These are phyloP conservation scores for Cystobasidium sp. DNA, from an alignment of 1,284 basidiomycete species.

Conservation along the genomic window DNA sequence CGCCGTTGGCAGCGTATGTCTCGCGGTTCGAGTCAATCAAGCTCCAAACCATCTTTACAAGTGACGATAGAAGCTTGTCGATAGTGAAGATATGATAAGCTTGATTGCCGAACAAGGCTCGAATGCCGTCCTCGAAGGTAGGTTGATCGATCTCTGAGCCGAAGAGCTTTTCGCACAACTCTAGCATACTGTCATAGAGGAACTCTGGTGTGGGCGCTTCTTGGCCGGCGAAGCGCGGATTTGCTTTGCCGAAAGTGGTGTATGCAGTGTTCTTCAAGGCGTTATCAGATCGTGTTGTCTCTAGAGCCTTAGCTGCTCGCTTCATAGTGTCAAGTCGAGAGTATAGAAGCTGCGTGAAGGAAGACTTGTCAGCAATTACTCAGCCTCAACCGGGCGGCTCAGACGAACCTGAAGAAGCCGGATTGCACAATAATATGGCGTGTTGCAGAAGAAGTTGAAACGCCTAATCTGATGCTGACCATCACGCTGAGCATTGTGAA, in stretches of 20 bases:
- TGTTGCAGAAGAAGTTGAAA: constrained; percentile 82
- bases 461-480: constrained; percentile 44
- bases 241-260: constrained; percentile 29
- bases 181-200: constrained; percentile 86
- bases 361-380: constrained; percentile 39
- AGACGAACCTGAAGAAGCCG: constrained; percentile 79
- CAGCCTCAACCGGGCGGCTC: constrained; percentile 17
- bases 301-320: constrained; percentile 64
- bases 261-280: constrained; percentile 32
- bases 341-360: constrained; percentile 71
- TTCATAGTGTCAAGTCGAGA: constrained; percentile 82
- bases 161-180: constrained; percentile 91
- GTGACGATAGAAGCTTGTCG: constrained; percentile 56
- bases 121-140: constrained; percentile 90
- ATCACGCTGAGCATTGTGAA: constrained; percentile 56
- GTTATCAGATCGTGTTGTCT: constrained; percentile 44
- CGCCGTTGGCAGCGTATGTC: constrained; percentile 41
- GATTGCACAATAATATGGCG: constrained; percentile 86
- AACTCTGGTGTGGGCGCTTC: constrained; percentile 50
- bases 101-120: constrained; percentile 95
- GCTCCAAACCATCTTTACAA: constrained; percentile 48
- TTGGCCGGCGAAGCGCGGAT: constrained; percentile 43
- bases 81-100: constrained; percentile 64
- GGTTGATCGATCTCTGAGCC: constrained; percentile 87
- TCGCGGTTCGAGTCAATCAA: constrained; percentile 48